Evolutionary conservation across 495 filamentous ascomycete genomes (phyloP).

Genomic region (Neurospora africana): DNA sequence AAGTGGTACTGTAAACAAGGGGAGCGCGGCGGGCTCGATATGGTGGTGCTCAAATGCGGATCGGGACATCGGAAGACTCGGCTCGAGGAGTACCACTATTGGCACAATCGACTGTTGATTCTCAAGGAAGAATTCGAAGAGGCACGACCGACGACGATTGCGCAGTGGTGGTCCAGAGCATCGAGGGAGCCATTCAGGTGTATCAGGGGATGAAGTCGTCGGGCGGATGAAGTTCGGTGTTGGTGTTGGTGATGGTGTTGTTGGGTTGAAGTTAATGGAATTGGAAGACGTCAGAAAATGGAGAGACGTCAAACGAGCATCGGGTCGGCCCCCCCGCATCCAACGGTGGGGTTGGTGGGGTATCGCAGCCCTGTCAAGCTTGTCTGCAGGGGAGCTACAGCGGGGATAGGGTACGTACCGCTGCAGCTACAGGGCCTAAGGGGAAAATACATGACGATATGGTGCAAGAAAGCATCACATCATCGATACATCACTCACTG

Average conservation of each 20-base stretch:
- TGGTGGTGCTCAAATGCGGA: background rate
- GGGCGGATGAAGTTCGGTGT: background rate
- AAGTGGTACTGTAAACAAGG: slow-evolving; percentile 8
- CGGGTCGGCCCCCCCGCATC: background rate
- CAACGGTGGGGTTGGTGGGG: background rate
- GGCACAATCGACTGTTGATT: slow-evolving; percentile 41
- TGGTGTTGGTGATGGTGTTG: background rate
- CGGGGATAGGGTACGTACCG: background rate
- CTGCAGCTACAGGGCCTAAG: background rate
- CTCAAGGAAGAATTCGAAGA: slow-evolving; percentile 45
- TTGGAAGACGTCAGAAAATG: background rate
- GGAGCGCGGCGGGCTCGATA: background rate
- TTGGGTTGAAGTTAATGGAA: background rate
- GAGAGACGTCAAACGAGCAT: background rate
- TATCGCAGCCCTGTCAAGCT: background rate
- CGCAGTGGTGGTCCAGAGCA: slow-evolving; percentile 40
- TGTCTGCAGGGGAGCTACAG: background rate
- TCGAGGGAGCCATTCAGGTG: slow-evolving; percentile 38
- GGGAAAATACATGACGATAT: background rate
- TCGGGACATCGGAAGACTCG: background rate
- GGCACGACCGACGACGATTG: slow-evolving; percentile 30
- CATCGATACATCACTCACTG: background rate
- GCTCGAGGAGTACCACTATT: slow-evolving; percentile 36
- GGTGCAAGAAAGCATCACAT: background rate
- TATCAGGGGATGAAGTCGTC: slow-evolving; percentile 11